Percentiles rank a stretch among this genome's conserved stretches.
These are phyloP conservation scores for Cryptococcus sp. DNA, from an alignment of 1,284 basidiomycete genomes.

Conservation along the genomic window DNA sequence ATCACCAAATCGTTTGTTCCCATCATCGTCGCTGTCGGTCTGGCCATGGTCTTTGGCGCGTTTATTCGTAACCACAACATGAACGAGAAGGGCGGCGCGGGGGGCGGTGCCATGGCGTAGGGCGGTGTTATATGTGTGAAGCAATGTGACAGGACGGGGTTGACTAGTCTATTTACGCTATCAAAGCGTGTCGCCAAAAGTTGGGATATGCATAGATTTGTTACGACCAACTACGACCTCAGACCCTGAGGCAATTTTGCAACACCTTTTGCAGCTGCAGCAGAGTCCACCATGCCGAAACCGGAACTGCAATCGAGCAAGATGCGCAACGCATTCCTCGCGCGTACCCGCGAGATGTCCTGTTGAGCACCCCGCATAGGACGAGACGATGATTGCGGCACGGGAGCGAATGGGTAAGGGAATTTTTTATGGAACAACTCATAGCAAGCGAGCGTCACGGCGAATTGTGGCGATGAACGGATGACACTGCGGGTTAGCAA, in stretches of 20 bases:
- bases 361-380: slow-evolving; percentile 66
- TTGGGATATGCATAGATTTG: background rate
- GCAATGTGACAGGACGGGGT: background rate
- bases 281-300: slow-evolving; percentile 47
- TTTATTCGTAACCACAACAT: slow-evolving; percentile 54
- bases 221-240: slow-evolving; percentile 8
- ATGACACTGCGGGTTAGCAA: slow-evolving; percentile 23
- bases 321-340: slow-evolving; percentile 81
- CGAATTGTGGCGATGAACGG: slow-evolving; percentile 64
- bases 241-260: slow-evolving; percentile 32
- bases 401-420: slow-evolving; percentile 71
- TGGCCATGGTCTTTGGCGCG: slow-evolving; percentile 47
- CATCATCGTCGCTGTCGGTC: slow-evolving; percentile 50
- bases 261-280: slow-evolving; percentile 32
- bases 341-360: slow-evolving; percentile 82
- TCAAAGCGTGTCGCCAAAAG: background rate
- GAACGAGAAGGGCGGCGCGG: slow-evolving; percentile 39
- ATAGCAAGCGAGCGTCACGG: slow-evolving; percentile 88
- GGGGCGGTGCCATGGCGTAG: slow-evolving; percentile 20
- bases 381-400: slow-evolving; percentile 62
- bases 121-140: background rate
- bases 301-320: slow-evolving; percentile 51
- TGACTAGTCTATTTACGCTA: background rate
- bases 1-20: slow-evolving; percentile 54
- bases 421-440: slow-evolving; percentile 73